A percentile compares a stretch with the other conserved stretches of the same genome.
phyloP scores from a whole-genome alignment of 495 filamentous ascomycete genomes.

The Lindgomyces ingoldianus region DNA sequence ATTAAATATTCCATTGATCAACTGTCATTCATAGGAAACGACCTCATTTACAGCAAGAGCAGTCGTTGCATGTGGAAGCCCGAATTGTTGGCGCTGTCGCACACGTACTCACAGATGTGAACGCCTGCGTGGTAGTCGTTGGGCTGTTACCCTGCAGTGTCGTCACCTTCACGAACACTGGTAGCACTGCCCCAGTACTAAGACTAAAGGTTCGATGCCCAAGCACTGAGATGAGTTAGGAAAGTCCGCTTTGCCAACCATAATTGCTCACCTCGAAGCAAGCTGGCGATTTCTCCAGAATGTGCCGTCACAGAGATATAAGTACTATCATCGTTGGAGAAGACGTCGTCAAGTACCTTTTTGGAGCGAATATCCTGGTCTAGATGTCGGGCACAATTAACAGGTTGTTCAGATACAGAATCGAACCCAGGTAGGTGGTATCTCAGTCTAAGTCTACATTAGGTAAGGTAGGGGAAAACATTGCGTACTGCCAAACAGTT shows the following conservation, averaged over 20 bases:
- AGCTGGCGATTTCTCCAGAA: constrained; percentile 62
- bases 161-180: constrained; percentile 43
- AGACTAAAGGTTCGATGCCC: constrained; percentile 40
- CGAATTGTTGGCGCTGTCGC: constrained; percentile 23
- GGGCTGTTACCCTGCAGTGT: constrained; percentile 31
- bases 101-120: constrained; percentile 23
- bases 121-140: constrained; percentile 41
- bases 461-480: too few relatives aligned
- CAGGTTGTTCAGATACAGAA: too few relatives aligned
- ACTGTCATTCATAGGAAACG: too few relatives aligned
- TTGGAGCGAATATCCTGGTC: constrained; percentile 59
- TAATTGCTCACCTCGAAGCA: constrained; percentile 51
- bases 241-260: constrained; percentile 1
- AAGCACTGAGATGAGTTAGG: constrained; percentile 25
- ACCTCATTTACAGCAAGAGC: constrained; percentile 31
- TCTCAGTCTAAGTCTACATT: too few relatives aligned
- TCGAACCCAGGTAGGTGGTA: too few relatives aligned
- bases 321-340: constrained; percentile 57
- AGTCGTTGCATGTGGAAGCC: constrained; percentile 30
- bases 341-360: constrained; percentile 63
- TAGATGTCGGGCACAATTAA: too few relatives aligned
- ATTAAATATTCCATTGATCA: too few relatives aligned
- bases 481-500: too few relatives aligned
- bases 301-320: constrained; percentile 60
- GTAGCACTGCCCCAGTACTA: constrained; percentile 41